Conservation (phyloP, 2,329 filamentous ascomycete species). For the Aspergillus arachidicola region DNA sequence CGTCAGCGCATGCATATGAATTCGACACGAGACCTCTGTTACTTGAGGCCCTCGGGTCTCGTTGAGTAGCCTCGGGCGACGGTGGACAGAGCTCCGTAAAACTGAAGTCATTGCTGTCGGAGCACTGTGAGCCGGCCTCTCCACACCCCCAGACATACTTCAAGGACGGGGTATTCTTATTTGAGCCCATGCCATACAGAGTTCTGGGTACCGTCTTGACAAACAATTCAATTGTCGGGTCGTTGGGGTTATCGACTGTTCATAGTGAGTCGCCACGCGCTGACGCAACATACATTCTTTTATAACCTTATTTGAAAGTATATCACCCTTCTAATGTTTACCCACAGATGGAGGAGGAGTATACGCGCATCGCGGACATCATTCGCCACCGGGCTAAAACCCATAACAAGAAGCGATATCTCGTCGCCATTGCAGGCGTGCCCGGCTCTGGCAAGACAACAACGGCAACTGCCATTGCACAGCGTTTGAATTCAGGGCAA, state of each 20-base stretch:
- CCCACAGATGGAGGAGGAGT: conserved; percentile 27
- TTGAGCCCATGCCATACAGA: neutral
- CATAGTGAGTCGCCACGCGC: neutral
- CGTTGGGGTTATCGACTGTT: neutral
- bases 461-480: conserved; percentile 31
- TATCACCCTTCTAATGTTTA: neutral
- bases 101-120: conserved; percentile 19
- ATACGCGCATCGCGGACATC: conserved; percentile 20
- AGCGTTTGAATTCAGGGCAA: conserved; percentile 25
- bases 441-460: conserved; percentile 42
- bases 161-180: neutral
- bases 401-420: conserved; percentile 21
- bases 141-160: neutral
- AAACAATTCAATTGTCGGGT: neutral
- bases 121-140: conserved; percentile 30
- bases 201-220: neutral
- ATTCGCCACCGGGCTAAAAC: conserved; percentile 21
- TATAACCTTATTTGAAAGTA: neutral
- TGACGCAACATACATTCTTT: neutral
- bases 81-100: conserved; percentile 3
- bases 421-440: conserved; percentile 34
- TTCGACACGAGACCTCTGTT: neutral
- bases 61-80: neutral
- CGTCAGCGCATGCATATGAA: neutral
- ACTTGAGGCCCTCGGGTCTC: neutral